A percentile compares a stretch with the other conserved stretches of the same genome.
phyloP scores from a whole-genome alignment of 306 rosid species.

The Mucuna pruriens region DNA sequence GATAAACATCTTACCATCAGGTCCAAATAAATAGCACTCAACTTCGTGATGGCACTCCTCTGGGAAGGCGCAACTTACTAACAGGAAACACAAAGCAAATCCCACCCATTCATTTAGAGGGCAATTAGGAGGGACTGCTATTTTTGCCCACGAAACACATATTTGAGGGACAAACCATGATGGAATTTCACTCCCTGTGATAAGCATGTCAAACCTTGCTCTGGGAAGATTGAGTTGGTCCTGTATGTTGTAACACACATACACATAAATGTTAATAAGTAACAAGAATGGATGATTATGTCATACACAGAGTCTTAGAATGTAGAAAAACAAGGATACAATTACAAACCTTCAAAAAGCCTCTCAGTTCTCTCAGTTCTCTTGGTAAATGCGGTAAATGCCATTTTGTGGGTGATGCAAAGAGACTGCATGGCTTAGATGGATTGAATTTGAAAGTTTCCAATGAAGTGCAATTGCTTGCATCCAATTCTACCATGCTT shows the following conservation, averaged over 20 bases:
- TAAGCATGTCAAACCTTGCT: slow-evolving; percentile 40
- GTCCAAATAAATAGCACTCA: slow-evolving; percentile 34
- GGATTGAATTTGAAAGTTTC: slow-evolving; percentile 36
- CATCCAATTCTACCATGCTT: slow-evolving; percentile 25
- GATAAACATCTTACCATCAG: slow-evolving; percentile 17
- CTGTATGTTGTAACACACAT: slow-evolving; percentile 29
- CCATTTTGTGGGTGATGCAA: slow-evolving; percentile 1
- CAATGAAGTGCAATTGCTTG: slow-evolving; percentile 35
- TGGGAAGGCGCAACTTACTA: slow-evolving; percentile 25
- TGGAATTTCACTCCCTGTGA: slow-evolving; percentile 44
- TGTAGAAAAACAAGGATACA: background rate
- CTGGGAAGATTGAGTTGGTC: background rate
- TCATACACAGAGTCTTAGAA: background rate
- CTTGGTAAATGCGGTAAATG: background rate
- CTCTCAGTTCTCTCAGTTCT: background rate
- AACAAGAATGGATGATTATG: slow-evolving; percentile 1
- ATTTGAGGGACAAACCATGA: slow-evolving; percentile 43
- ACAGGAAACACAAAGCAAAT: slow-evolving; percentile 46
- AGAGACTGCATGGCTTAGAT: slow-evolving; percentile 26
- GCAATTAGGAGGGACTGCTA: slow-evolving; percentile 26
- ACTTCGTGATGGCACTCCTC: slow-evolving; percentile 3
- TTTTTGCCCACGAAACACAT: slow-evolving; percentile 12
- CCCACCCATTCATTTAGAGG: slow-evolving; percentile 40
- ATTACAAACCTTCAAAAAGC: slow-evolving; percentile 7
- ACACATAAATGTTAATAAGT: slow-evolving; percentile 11